Evolutionary conservation across 805 yeast species (phyloP).

Genomic region (Candida tammaniensis): DNA sequence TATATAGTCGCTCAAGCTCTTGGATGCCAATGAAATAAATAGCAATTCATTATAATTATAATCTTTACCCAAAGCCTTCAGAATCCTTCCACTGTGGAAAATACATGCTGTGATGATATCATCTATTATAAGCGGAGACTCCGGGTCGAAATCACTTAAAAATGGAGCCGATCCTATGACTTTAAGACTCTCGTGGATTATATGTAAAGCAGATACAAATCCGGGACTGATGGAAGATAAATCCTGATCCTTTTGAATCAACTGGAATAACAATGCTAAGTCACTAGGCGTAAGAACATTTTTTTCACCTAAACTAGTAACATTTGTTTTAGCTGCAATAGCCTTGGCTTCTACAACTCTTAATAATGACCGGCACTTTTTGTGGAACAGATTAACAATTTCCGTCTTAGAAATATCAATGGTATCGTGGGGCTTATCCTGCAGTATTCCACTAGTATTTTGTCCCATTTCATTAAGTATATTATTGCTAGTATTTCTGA

Average conservation of each 20-base stretch:
- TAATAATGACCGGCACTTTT: constrained; percentile 15
- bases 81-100: constrained; percentile 44
- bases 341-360: constrained; percentile 19
- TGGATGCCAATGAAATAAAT: constrained; percentile 40
- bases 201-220: constrained; percentile 12
- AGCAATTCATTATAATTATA: constrained; percentile 44
- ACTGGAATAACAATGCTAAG: constrained; percentile 20
- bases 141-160: constrained; percentile 31
- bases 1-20: background rate
- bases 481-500: constrained; percentile 1
- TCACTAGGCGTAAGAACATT: constrained; percentile 17
- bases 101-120: constrained; percentile 25
- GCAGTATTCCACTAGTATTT: constrained; percentile 2
- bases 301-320: constrained; percentile 15
- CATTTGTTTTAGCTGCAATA: constrained; percentile 14
- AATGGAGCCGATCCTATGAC: constrained; percentile 52
- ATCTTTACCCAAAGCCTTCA: constrained; percentile 27
- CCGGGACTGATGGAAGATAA: constrained; percentile 1
- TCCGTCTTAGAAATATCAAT: constrained; percentile 13
- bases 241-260: constrained; percentile 13
- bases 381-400: constrained; percentile 18
- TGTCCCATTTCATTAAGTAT: constrained; percentile 19
- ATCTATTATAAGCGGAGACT: constrained; percentile 35
- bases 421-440: background rate
- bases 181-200: constrained; percentile 39